These are phyloP conservation scores for Saccharomycopsis fodiens DNA, from an alignment of 805 yeast genomes.

Conservation along the genomic window DNA sequence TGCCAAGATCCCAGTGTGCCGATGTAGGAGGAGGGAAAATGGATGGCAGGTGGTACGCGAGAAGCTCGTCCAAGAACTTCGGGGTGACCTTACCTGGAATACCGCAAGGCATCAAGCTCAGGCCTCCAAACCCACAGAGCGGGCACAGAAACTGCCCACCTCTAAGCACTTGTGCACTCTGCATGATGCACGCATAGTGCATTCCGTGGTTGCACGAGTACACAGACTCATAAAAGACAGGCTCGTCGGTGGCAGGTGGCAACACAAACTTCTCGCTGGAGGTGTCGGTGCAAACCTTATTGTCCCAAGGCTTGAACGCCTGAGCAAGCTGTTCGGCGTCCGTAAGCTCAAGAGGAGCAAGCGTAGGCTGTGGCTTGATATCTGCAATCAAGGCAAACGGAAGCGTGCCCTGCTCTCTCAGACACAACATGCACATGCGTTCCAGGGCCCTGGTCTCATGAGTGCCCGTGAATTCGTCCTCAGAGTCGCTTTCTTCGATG, in stretches of 20 bases:
- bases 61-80: neutral
- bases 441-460: conserved; percentile 1
- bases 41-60: neutral
- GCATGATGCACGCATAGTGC: conserved; percentile 13
- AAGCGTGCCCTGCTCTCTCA: conserved; percentile 42
- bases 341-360: conserved; percentile 54
- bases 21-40: no score
- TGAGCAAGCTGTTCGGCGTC: conserved; percentile 39
- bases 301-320: conserved; percentile 20
- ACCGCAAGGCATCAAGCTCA: conserved; percentile 6
- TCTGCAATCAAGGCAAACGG: conserved; percentile 68
- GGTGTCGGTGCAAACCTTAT: conserved; percentile 8
- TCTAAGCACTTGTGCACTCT: neutral
- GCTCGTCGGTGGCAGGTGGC: no score
- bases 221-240: neutral
- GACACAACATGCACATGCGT: conserved; percentile 21
- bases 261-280: conserved; percentile 1
- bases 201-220: conserved; percentile 17
- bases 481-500: conserved; percentile 1
- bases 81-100: neutral
- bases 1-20: neutral
- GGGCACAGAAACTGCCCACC: conserved; percentile 9
- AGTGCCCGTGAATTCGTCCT: conserved; percentile 10
- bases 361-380: conserved; percentile 46
- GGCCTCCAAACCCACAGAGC: conserved; percentile 14